These are phyloP conservation scores for Acaromyces ingoldii DNA, from an alignment of 1,284 basidiomycete genomes.

Conservation along the genomic window DNA sequence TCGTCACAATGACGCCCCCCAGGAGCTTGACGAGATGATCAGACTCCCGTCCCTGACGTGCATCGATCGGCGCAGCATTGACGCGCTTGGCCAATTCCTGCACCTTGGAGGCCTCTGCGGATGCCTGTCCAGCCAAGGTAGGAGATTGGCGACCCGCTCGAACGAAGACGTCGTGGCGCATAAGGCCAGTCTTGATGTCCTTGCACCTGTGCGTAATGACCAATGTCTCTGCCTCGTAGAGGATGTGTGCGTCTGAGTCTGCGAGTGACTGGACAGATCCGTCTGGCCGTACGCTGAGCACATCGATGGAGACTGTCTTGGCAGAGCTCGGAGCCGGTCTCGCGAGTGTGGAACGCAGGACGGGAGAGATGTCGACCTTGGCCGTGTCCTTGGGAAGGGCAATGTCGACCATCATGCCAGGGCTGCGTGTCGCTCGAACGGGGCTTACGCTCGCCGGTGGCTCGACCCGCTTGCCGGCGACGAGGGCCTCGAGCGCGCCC, in stretches of 20 bases:
- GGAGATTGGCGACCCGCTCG: constrained; percentile 16
- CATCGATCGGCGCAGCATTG: constrained; percentile 16
- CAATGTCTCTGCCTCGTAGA: constrained; percentile 31
- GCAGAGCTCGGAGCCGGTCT: background rate
- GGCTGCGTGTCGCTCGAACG: background rate
- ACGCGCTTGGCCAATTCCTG: constrained; percentile 30
- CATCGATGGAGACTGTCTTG: constrained; percentile 22
- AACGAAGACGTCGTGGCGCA: constrained; percentile 18
- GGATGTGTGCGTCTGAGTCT: constrained; percentile 16
- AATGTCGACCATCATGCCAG: constrained; percentile 3
- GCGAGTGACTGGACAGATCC: constrained; percentile 19
- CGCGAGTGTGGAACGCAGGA: background rate
- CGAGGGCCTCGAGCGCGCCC: constrained; percentile 2
- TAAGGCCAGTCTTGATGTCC: constrained; percentile 9
- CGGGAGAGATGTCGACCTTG: background rate
- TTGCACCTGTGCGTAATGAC: constrained; percentile 23
- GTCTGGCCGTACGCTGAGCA: constrained; percentile 20
- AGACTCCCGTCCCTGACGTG: constrained; percentile 27
- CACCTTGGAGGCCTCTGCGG: constrained; percentile 27
- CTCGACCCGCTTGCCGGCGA: background rate
- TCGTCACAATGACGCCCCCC: constrained; percentile 16
- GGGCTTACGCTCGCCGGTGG: background rate
- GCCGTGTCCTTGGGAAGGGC: background rate
- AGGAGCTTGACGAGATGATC: constrained; percentile 21
- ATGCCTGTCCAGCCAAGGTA: constrained; percentile 1